Evolutionary conservation across 1,284 basidiomycete genomes (phyloP).

Genomic region (Athelia psychrophila): DNA sequence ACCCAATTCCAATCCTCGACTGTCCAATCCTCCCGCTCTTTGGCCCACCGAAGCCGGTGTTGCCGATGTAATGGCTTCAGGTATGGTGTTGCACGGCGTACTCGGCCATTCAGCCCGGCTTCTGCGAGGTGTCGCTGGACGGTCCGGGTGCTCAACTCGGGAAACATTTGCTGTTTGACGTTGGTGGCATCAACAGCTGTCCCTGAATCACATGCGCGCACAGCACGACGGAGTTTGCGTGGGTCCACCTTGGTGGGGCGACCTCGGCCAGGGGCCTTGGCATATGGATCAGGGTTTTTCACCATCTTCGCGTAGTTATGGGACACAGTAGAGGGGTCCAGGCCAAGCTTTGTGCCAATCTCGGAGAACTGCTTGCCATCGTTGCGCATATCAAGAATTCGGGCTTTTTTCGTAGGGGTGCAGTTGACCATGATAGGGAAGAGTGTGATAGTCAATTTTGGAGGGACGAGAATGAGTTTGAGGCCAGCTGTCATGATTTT

Average conservation of each 20-base stretch:
- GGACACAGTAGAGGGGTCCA: constrained; percentile 3
- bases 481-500: too few species aligned
- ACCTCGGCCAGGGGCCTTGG: constrained; percentile 4
- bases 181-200: constrained; percentile 7
- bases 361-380: neutral
- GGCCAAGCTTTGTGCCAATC: constrained; percentile 2
- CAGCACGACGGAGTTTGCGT: constrained; percentile 1
- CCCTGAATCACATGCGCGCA: neutral
- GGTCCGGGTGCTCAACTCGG: constrained; percentile 1
- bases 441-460: neutral
- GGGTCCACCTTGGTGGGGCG: constrained; percentile 1
- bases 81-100: constrained; percentile 8
- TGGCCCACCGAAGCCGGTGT: constrained; percentile 5
- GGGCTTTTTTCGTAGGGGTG: constrained; percentile 7
- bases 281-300: constrained; percentile 4
- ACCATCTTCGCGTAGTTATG: neutral
- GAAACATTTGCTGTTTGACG: constrained; percentile 6
- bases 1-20: constrained; percentile 10
- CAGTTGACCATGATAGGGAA: constrained; percentile 4
- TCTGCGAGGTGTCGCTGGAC: constrained; percentile 4
- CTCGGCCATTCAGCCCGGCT: constrained; percentile 6
- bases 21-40: constrained; percentile 8
- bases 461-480: too few species aligned
- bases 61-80: constrained; percentile 3
- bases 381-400: constrained; percentile 4